Percentiles rank a stretch among this genome's conserved stretches.
Evolutionary conservation across 192 early-diverging fungal species (phyloP).

Genomic region (Entrophospora sp.): DNA sequence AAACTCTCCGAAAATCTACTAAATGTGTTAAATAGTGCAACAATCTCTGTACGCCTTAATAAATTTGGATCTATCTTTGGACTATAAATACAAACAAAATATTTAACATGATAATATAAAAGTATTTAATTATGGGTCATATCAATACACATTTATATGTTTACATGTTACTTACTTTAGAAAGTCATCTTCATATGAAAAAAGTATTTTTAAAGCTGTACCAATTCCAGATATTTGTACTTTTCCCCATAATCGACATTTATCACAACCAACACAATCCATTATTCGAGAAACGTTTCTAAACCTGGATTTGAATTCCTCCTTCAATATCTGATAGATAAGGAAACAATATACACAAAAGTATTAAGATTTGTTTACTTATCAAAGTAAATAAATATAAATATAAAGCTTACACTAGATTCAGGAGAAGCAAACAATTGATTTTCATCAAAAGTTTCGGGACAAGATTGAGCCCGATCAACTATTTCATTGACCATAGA

Average conservation of each 20-base stretch:
- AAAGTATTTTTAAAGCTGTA: conserved; percentile 92
- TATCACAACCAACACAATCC: conserved; percentile 99
- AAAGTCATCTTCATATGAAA: conserved; percentile 75
- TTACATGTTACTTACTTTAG: conserved; percentile 37
- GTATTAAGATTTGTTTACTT: too few relatives aligned
- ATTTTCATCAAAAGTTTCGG: conserved; percentile 85
- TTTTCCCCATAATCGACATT: conserved; percentile 98
- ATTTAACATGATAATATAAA: not conserved
- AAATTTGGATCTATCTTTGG: conserved; percentile 42
- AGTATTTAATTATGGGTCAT: not conserved
- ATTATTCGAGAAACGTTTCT: conserved; percentile 95
- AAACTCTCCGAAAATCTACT: conserved; percentile 82
- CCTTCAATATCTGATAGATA: conserved; percentile 50
- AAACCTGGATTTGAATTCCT: conserved; percentile 86
- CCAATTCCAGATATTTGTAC: conserved; percentile 87
- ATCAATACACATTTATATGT: not conserved
- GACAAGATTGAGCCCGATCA: conserved; percentile 48
- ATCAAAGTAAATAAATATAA: too few relatives aligned
- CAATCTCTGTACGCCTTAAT: conserved; percentile 73
- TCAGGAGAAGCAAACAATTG: conserved; percentile 55
- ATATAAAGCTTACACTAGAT: conserved; percentile 7
- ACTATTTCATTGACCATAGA: conserved; percentile 51
- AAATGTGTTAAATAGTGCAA: conserved; percentile 85
- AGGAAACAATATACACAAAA: not conserved
- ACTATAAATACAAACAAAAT: conserved; percentile 20